These are phyloP conservation scores for Lachancea sp. DNA, from an alignment of 805 yeast species.

Conservation along the genomic window DNA sequence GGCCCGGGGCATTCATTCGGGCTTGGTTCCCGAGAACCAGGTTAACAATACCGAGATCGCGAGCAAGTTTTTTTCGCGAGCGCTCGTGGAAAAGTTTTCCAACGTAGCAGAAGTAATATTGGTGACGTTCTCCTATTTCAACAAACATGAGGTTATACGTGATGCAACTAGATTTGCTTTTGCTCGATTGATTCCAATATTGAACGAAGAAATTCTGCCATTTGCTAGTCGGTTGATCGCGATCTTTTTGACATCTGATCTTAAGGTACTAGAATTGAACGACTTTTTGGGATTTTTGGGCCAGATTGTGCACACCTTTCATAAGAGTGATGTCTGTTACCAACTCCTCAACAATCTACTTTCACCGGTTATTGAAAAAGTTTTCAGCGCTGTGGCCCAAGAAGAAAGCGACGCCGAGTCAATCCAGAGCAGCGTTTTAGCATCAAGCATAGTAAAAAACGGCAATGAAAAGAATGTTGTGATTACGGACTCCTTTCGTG, in stretches of 20 bases:
- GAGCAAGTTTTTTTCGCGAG: slow-evolving; percentile 25
- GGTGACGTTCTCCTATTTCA: slow-evolving; percentile 73
- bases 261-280: slow-evolving; percentile 57
- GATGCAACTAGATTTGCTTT: slow-evolving; percentile 84
- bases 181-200: slow-evolving; percentile 75
- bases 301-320: slow-evolving; percentile 76
- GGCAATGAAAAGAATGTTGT: slow-evolving; percentile 24
- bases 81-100: slow-evolving; percentile 44
- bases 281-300: slow-evolving; percentile 84
- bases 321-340: slow-evolving; percentile 59
- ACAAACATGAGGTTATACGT: slow-evolving; percentile 60
- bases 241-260: slow-evolving; percentile 49
- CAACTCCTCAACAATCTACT: slow-evolving; percentile 66
- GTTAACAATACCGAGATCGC: slow-evolving; percentile 33
- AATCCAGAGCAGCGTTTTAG: slow-evolving; percentile 5
- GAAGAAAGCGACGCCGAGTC: slow-evolving; percentile 34
- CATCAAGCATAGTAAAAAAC: slow-evolving; percentile 3
- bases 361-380: slow-evolving; percentile 65
- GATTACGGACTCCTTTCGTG: slow-evolving; percentile 60
- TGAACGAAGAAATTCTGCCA: slow-evolving; percentile 48
- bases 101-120: slow-evolving; percentile 76
- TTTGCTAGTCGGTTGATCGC: slow-evolving; percentile 64
- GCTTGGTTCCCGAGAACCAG: slow-evolving; percentile 35
- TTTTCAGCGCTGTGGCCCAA: slow-evolving; percentile 45
- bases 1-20: slow-evolving; percentile 71